phyloP scores from a whole-genome alignment of 208 protist genomes.

The Histomonas meleagridis region DNA sequence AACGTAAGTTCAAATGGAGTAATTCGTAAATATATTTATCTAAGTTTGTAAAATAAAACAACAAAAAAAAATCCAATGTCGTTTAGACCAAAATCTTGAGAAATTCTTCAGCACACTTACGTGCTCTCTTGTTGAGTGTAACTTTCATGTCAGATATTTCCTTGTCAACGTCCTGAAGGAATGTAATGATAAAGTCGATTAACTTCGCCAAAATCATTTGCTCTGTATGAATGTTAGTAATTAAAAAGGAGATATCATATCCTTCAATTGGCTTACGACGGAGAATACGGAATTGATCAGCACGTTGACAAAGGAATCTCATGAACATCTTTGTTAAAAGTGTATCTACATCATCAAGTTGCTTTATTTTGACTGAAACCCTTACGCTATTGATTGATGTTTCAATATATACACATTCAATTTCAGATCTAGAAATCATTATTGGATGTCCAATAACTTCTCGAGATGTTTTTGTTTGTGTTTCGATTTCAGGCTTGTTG shows the following conservation, averaged over 20 bases:
- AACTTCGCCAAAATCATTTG: constrained; percentile 75
- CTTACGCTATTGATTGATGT: constrained; percentile 80
- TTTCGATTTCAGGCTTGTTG: constrained; percentile 91
- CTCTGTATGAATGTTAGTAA: constrained; percentile 85
- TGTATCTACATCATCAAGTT: constrained; percentile 77
- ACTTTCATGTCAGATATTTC: constrained; percentile 85
- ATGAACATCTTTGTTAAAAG: constrained; percentile 77
- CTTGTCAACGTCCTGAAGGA: constrained; percentile 81
- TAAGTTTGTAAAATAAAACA: too few relatives aligned
- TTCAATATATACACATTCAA: constrained; percentile 77
- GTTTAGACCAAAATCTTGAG: constrained; percentile 56
- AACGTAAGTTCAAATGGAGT: too few relatives aligned
- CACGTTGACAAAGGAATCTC: constrained; percentile 74
- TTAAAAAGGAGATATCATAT: constrained; percentile 88
- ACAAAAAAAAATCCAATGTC: too few relatives aligned
- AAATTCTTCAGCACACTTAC: constrained; percentile 64
- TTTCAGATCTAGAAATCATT: constrained; percentile 55
- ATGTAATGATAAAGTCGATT: constrained; percentile 81
- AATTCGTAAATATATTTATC: too few relatives aligned
- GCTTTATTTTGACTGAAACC: constrained; percentile 70
- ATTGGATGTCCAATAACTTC: constrained; percentile 48
- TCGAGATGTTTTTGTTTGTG: neutral
- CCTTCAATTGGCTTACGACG: constrained; percentile 71
- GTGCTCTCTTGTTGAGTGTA: constrained; percentile 63
- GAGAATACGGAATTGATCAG: constrained; percentile 77